Evolutionary conservation across 352 stramenopile genomes (phyloP).

Genomic region (Pythium insidiosum): DNA sequence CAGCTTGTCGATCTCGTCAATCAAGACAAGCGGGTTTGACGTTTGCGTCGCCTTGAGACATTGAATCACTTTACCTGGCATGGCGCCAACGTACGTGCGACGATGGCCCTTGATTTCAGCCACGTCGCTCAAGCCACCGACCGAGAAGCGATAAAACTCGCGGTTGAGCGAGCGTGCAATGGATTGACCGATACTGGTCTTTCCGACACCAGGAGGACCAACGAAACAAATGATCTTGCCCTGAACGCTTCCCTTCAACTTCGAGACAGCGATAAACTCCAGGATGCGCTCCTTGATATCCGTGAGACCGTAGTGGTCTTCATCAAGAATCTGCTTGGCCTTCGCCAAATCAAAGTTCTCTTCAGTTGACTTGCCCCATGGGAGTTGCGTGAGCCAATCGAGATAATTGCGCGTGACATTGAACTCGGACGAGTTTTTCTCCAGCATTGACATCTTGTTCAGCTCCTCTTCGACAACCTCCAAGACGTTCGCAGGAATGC

Average conservation of each 20-base stretch:
- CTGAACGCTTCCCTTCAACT: constrained; percentile 93
- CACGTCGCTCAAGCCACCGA: constrained; percentile 96
- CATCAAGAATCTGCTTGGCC: constrained; percentile 91
- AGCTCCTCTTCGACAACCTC: constrained; percentile 97
- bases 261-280: constrained; percentile 98
- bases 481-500: constrained; percentile 72
- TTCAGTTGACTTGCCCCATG: constrained; percentile 93
- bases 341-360: constrained; percentile 97
- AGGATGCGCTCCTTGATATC: constrained; percentile 99
- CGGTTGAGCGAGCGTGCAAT: constrained; percentile 95
- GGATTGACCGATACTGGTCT: constrained; percentile 94
- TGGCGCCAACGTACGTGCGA: constrained; percentile 97
- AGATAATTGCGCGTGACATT: constrained; percentile 98
- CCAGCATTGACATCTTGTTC: constrained; percentile 95
- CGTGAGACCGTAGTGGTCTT: constrained; percentile 97
- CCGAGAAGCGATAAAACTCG: constrained; percentile 98
- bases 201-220: constrained; percentile 91
- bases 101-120: constrained; percentile 98
- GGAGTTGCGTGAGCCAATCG: constrained; percentile 97
- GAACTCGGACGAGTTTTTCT: constrained; percentile 99
- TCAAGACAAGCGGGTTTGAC: constrained; percentile 97
- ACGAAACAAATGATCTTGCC: constrained; percentile 98
- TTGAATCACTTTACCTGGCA: constrained; percentile 99
- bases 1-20: constrained; percentile 95
- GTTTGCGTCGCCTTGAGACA: constrained; percentile 96